Percentiles rank a stretch among this genome's conserved stretches.
These are phyloP conservation scores for Euphorbia schlechtendalii DNA, from an alignment of 441 rosid genomes.

Conservation along the genomic window DNA sequence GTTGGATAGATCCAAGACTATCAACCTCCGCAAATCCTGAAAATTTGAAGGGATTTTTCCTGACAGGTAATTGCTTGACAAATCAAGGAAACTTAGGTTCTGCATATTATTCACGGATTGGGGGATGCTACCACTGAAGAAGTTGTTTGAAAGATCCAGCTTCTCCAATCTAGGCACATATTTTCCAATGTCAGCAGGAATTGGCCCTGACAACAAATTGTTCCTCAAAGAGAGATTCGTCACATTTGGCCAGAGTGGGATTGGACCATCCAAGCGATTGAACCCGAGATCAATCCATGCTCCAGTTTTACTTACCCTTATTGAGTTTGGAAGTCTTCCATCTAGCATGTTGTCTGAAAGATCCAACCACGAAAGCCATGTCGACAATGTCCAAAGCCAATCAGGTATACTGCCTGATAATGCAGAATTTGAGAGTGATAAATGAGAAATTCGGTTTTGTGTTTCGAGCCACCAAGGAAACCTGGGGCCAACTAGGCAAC, in stretches of 20 bases:
- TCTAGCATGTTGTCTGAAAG: conserved; percentile 15
- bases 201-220: no score
- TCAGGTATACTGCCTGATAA: conserved; percentile 13
- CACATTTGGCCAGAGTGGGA: conserved; percentile 11
- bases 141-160: background rate
- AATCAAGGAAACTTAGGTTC: conserved; percentile 1
- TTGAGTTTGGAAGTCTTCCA: conserved; percentile 13
- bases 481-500: background rate
- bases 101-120: background rate
- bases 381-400: conserved; percentile 12
- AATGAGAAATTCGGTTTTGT: background rate
- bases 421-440: background rate
- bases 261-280: conserved; percentile 16
- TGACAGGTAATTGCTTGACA: conserved; percentile 10
- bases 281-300: conserved; percentile 17
- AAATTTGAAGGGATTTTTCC: conserved; percentile 8
- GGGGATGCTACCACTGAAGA: conserved; percentile 5
- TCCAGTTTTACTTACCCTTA: background rate
- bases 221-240: background rate
- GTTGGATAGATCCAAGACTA: conserved; percentile 5
- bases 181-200: background rate
- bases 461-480: conserved; percentile 6
- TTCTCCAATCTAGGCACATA: background rate
- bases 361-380: background rate
- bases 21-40: background rate